Evolutionary conservation across 768 basidiomycete genomes (phyloP).

Genomic region (Termitomyces bulborhizus): DNA sequence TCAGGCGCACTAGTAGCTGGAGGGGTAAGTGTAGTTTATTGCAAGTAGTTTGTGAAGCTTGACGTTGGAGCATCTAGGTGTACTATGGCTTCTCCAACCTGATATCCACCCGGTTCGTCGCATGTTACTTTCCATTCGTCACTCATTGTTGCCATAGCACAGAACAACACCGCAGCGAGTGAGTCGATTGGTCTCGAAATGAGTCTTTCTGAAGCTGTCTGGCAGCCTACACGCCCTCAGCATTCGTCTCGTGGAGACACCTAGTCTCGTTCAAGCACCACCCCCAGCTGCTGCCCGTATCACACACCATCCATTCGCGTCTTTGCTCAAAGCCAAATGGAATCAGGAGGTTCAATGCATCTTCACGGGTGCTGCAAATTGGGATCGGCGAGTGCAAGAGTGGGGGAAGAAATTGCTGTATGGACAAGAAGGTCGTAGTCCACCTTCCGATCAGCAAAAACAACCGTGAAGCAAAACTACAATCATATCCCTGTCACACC

Average conservation of each 20-base stretch:
- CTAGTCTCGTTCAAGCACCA: constrained; percentile 41
- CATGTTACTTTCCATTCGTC: neutral
- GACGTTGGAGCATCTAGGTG: constrained; percentile 29
- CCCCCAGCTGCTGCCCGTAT: constrained; percentile 51
- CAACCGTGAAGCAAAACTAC: neutral
- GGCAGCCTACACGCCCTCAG: constrained; percentile 44
- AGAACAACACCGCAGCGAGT: constrained; percentile 52
- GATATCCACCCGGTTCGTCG: constrained; percentile 48
- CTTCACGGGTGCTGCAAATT: constrained; percentile 35
- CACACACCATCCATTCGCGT: constrained; percentile 36
- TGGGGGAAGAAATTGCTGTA: constrained; percentile 44
- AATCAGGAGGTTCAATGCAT: constrained; percentile 47
- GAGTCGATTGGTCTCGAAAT: constrained; percentile 14
- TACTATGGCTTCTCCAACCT: constrained; percentile 70
- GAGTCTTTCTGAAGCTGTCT: neutral
- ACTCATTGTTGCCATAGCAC: constrained; percentile 32
- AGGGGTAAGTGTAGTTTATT: constrained; percentile 37
- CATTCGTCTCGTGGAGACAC: constrained; percentile 43
- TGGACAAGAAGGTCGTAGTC: constrained; percentile 16
- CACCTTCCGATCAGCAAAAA: neutral
- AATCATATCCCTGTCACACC: neutral
- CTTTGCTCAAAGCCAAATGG: constrained; percentile 50
- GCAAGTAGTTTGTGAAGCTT: neutral
- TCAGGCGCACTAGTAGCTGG: constrained; percentile 65
- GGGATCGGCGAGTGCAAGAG: constrained; percentile 39